Evolutionary conservation across 1,139 yeast species (phyloP).

Genomic region (Debaryomyces udenii): DNA sequence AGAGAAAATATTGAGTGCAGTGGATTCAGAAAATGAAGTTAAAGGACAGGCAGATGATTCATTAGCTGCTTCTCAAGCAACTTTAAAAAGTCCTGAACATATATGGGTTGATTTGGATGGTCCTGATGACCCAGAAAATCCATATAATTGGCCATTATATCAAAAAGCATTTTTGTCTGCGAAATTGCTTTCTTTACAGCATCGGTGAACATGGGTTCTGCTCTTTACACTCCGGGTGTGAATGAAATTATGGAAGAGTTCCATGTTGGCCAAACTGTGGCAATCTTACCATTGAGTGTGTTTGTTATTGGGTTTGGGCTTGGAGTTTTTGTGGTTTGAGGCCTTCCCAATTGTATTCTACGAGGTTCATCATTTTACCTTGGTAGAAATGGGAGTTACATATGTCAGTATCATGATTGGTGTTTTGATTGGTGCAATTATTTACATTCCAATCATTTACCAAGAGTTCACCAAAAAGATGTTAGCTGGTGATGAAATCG

Average conservation of each 20-base stretch:
- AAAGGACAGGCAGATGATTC: slow-evolving; percentile 6
- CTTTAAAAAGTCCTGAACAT: not conserved
- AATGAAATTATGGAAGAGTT: slow-evolving; percentile 45
- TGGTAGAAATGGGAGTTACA: slow-evolving; percentile 49
- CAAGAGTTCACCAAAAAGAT: slow-evolving; percentile 28
- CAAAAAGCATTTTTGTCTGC: slow-evolving; percentile 23
- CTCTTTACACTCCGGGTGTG: slow-evolving; percentile 34
- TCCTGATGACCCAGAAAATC: slow-evolving; percentile 34
- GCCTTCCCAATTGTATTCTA: slow-evolving; percentile 35
- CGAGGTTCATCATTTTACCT: slow-evolving; percentile 26
- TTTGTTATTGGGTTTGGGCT: slow-evolving; percentile 58
- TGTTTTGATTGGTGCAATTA: slow-evolving; percentile 26
- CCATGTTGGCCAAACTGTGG: slow-evolving; percentile 43
- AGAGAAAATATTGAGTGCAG: not conserved
- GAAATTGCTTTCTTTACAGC: slow-evolving; percentile 27
- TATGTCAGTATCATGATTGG: slow-evolving; percentile 53
- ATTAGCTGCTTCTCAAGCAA: not conserved
- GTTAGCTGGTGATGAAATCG: slow-evolving; percentile 38
- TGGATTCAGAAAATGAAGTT: slow-evolving; percentile 44
- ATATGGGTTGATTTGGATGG: slow-evolving; percentile 36
- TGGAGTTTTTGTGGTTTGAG: slow-evolving; percentile 45
- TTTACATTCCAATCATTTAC: slow-evolving; percentile 25
- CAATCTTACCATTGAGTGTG: slow-evolving; percentile 44
- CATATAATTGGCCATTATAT: slow-evolving; percentile 30
- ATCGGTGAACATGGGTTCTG: slow-evolving; percentile 32